A percentile compares a stretch with the other conserved stretches of the same genome.
Conservation (phyloP, 23 red algal genomes). For the Gracilaria domingensis region DNA sequence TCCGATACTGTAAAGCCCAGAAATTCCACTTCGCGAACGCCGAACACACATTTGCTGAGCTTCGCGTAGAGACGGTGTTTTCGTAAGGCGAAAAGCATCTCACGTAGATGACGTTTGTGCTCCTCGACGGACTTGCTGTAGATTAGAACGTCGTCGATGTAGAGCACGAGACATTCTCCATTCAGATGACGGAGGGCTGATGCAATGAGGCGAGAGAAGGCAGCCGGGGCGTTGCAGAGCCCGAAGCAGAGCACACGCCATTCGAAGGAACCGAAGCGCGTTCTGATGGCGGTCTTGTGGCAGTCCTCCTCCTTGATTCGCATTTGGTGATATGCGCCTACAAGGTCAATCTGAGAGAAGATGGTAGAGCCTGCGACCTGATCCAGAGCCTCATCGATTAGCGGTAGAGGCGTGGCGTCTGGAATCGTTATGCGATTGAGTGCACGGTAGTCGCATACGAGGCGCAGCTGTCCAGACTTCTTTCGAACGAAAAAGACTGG, state of each 20-base stretch:
- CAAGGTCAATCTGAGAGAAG: slow-evolving; percentile 26
- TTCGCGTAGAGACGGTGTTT: neutral
- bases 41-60: slow-evolving; percentile 14
- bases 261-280: slow-evolving; percentile 43
- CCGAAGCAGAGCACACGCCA: slow-evolving; percentile 45
- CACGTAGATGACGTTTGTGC: slow-evolving; percentile 7
- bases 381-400: too few relatives aligned
- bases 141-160: slow-evolving; percentile 32
- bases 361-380: neutral
- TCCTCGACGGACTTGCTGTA: slow-evolving; percentile 44
- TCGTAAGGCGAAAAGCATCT: neutral
- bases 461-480: slow-evolving; percentile 20
- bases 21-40: slow-evolving; percentile 2
- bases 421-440: slow-evolving; percentile 42
- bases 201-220: slow-evolving; percentile 3
- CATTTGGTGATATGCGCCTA: slow-evolving; percentile 28
- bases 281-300: slow-evolving; percentile 29
- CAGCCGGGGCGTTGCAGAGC: slow-evolving; percentile 15
- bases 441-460: slow-evolving; percentile 26
- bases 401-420: slow-evolving; percentile 20
- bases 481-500: slow-evolving; percentile 20
- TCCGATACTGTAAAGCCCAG: slow-evolving; percentile 2
- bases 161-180: slow-evolving; percentile 29
- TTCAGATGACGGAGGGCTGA: neutral
- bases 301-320: too few relatives aligned